Percentiles rank a stretch among this genome's conserved stretches.
Evolutionary conservation across 2,329 filamentous ascomycete species (phyloP).

Genomic region (Fusarium ramigenum): DNA sequence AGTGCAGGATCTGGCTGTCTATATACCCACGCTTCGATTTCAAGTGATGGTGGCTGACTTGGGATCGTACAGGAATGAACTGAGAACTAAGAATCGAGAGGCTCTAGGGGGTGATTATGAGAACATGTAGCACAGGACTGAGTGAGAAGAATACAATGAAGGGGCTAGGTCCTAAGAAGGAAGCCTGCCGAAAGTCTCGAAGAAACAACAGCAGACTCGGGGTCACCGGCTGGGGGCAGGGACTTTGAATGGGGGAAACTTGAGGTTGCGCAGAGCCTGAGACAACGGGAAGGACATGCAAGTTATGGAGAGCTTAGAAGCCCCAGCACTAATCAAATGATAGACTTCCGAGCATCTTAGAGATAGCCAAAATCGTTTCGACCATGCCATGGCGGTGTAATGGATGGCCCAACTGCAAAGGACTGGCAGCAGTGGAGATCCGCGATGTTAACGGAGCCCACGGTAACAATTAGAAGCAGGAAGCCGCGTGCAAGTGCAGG

Average conservation of each 20-base stretch:
- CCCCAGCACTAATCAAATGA: conserved; percentile 40
- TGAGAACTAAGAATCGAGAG: conserved; percentile 33
- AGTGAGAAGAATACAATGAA: conserved; percentile 27
- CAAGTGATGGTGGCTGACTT: conserved; percentile 42
- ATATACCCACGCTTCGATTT: conserved; percentile 49
- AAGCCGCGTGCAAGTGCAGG: conserved; percentile 44
- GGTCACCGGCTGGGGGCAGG: conserved; percentile 42
- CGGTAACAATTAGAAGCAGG: conserved; percentile 42
- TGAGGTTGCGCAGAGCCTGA: conserved; percentile 55
- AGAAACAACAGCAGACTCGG: conserved; percentile 42
- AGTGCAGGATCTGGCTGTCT: conserved; percentile 51
- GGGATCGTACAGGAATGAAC: conserved; percentile 43
- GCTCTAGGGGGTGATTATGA: conserved; percentile 36
- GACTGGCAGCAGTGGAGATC: conserved; percentile 23
- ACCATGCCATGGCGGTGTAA: conserved; percentile 27
- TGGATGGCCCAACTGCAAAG: conserved; percentile 14
- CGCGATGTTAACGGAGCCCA: conserved; percentile 26
- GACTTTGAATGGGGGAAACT: conserved; percentile 41
- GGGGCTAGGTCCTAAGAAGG: conserved; percentile 34
- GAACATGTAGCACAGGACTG: conserved; percentile 40
- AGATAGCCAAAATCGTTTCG: conserved; percentile 19
- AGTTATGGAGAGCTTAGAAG: conserved; percentile 48
- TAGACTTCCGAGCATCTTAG: conserved; percentile 25
- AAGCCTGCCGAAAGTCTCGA: conserved; percentile 37
- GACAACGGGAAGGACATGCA: conserved; percentile 53